phyloP scores from a whole-genome alignment of 495 filamentous ascomycete species.

The Lasiosphaeris hirsuta region DNA sequence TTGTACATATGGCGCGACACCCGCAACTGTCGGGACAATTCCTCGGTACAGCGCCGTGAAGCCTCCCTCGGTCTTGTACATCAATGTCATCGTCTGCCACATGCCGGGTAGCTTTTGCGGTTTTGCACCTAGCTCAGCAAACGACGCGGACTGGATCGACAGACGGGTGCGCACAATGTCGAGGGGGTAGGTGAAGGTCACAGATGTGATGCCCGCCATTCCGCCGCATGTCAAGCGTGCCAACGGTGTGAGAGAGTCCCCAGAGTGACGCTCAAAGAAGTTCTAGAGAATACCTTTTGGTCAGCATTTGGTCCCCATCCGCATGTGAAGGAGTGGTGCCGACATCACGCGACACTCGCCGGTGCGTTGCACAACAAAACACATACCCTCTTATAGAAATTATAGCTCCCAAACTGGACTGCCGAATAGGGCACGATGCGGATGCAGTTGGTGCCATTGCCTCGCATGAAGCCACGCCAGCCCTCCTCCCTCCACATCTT shows the following conservation, averaged over 20 bases:
- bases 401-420: constrained; percentile 97
- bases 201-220: constrained; percentile 88
- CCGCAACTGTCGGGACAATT: constrained; percentile 88
- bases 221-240: constrained; percentile 80
- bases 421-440: constrained; percentile 97
- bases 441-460: constrained; percentile 97
- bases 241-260: constrained; percentile 62
- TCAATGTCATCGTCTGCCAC: constrained; percentile 75
- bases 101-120: constrained; percentile 80
- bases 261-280: constrained; percentile 72
- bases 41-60: constrained; percentile 81
- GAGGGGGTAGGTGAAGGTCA: constrained; percentile 73
- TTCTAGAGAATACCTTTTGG: constrained; percentile 31
- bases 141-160: constrained; percentile 94
- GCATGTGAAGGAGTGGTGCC: too few relatives aligned
- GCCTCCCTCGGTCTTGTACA: constrained; percentile 92
- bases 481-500: constrained; percentile 98
- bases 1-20: constrained; percentile 86
- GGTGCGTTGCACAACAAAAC: not conserved
- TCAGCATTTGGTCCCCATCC: too few relatives aligned
- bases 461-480: constrained; percentile 92
- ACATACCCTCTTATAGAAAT: constrained; percentile 89
- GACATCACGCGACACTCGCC: too few relatives aligned
- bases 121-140: constrained; percentile 62
- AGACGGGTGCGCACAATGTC: constrained; percentile 95